Conservation (phyloP, 2,329 filamentous ascomycete species). For the Sclerotinia nivalis region DNA sequence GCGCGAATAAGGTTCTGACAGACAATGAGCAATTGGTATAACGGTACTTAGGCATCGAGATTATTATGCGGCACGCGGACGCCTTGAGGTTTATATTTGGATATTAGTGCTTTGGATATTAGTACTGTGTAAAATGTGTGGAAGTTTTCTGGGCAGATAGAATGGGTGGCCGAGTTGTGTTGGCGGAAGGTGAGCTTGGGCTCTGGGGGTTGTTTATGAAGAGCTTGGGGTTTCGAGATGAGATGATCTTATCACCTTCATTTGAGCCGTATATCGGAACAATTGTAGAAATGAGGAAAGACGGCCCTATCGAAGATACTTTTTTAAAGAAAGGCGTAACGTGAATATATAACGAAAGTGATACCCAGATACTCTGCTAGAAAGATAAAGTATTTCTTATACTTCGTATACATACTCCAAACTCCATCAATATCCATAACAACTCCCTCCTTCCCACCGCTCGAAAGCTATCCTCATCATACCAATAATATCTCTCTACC, state of each 20-base stretch:
- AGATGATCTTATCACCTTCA: too few species aligned
- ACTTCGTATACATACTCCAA: not conserved
- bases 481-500: not conserved
- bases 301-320: constrained; percentile 12
- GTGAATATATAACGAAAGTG: constrained; percentile 13
- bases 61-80: not conserved
- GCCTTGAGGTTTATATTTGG: not conserved
- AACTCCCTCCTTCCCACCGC: not conserved
- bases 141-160: not conserved
- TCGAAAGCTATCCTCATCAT: not conserved
- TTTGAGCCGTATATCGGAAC: not conserved
- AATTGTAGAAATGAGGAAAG: constrained; percentile 4
- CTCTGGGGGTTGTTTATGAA: too few species aligned
- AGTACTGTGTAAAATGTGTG: too few species aligned
- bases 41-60: not conserved
- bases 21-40: not conserved
- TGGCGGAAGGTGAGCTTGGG: not conserved
- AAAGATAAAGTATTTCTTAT: constrained; percentile 7
- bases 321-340: not conserved
- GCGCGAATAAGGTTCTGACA: too few species aligned
- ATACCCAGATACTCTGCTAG: constrained; percentile 18
- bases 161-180: not conserved
- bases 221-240: too few species aligned
- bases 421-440: not conserved
- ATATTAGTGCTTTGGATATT: too few species aligned